Percentiles rank a stretch among this genome's conserved stretches.
These are phyloP conservation scores for Parafenestella ontariensis DNA, from an alignment of 2,329 filamentous ascomycete species.

Conservation along the genomic window DNA sequence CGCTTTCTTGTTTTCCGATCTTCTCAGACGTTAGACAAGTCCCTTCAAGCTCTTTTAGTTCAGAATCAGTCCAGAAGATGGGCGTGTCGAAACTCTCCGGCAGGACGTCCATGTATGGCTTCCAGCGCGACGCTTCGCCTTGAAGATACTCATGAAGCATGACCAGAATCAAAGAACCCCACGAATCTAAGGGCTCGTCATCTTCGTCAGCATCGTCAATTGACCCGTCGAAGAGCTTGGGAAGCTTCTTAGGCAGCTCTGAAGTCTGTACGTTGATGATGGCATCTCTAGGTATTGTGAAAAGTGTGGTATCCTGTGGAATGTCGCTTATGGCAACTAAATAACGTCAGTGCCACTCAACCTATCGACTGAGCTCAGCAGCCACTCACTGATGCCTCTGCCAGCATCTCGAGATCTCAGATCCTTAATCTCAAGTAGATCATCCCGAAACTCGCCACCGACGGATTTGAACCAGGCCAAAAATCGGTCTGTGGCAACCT, in stretches of 20 bases:
- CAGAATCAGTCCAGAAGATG: slow-evolving; percentile 27
- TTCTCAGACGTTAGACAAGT: slow-evolving; percentile 29
- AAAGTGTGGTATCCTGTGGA: slow-evolving; percentile 23
- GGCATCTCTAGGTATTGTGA: slow-evolving; percentile 27
- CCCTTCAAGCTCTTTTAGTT: slow-evolving; percentile 27
- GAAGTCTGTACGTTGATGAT: slow-evolving; percentile 32
- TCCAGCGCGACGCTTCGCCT: slow-evolving; percentile 28
- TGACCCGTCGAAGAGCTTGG: slow-evolving; percentile 20
- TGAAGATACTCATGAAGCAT: slow-evolving; percentile 31
- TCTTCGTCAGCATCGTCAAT: slow-evolving; percentile 23
- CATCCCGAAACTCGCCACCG: slow-evolving; percentile 28
- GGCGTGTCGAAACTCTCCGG: slow-evolving; percentile 30
- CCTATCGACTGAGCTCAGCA: not conserved
- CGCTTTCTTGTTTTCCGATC: slow-evolving; percentile 28
- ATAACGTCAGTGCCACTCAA: not conserved
- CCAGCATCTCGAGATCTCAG: slow-evolving; percentile 27
- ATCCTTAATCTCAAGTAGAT: slow-evolving; percentile 29
- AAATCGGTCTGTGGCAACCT: slow-evolving; percentile 21
- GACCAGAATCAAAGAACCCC: slow-evolving; percentile 29
- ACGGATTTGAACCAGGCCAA: slow-evolving; percentile 28
- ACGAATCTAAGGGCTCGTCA: slow-evolving; percentile 22
- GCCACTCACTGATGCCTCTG: slow-evolving; percentile 27
- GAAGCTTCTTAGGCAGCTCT: slow-evolving; percentile 19
- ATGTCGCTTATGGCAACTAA: slow-evolving; percentile 25
- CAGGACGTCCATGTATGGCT: slow-evolving; percentile 30